Conservation (phyloP, 2,329 filamentous ascomycete species). For the Acephala macrosclerotiorum region DNA sequence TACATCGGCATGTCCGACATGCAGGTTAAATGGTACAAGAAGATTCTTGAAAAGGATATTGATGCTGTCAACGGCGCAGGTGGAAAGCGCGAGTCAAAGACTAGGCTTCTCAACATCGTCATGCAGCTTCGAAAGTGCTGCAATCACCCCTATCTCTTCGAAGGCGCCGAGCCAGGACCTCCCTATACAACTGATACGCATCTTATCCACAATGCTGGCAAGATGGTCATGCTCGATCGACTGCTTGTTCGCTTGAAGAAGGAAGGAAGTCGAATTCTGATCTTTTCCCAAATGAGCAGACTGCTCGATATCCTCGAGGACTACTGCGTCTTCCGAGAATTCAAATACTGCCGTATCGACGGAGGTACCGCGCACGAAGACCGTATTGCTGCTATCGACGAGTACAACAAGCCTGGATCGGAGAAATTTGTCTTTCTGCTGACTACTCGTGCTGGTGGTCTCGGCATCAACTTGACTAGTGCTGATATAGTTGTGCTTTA, state of each 20-base stretch:
- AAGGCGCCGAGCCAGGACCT: constrained; percentile 94
- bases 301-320: constrained; percentile 96
- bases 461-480: constrained; percentile 95
- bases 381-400: constrained; percentile 95
- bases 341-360: constrained; percentile 97
- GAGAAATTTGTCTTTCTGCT: constrained; percentile 97
- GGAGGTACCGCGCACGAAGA: constrained; percentile 97
- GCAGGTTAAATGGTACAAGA: constrained; percentile 99
- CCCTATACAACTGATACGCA: constrained; percentile 99
- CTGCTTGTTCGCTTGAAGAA: constrained; percentile 82
- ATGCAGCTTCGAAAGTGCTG: constrained; percentile 99
- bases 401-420: constrained; percentile 95
- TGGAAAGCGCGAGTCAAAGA: constrained; percentile 97
- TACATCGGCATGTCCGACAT: constrained; percentile 99
- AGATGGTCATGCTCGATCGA: constrained; percentile 97
- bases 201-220: constrained; percentile 89
- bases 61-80: constrained; percentile 97
- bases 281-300: constrained; percentile 99
- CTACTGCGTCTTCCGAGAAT: constrained; percentile 95
- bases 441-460: constrained; percentile 92
- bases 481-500: constrained; percentile 97
- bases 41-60: constrained; percentile 98
- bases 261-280: constrained; percentile 93
- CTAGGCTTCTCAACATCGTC: constrained; percentile 94
- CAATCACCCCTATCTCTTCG: constrained; percentile 97